Evolutionary conservation across 192 early-diverging fungal species (phyloP), one percentile per base, ranked within the genome.

Genomic region (Linderina pennispora): DNA sequence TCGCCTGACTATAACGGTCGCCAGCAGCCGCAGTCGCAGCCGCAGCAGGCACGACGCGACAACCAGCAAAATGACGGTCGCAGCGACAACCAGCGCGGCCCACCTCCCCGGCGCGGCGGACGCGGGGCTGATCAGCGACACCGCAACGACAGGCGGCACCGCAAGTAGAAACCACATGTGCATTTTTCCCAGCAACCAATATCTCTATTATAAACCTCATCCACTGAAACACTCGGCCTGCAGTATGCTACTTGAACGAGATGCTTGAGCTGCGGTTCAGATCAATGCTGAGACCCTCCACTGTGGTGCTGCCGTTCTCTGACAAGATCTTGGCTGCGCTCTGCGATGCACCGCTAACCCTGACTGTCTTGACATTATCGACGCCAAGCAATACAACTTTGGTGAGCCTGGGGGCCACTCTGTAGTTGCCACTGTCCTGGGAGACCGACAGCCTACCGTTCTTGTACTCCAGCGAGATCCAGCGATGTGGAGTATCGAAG

Each of bases 91-190:
- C n/a, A n/a, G n/a, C n/a, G 28, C 5, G 28, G 28, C 28, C 11
- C 28, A 11, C 6, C 28, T 31, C 6, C 11, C 6, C 28, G 11
- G 53, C 34, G 17, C 53, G 53, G 15, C 38, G 22, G 8, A 46
- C 20, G 10, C 49, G 50, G 9, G 15, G 42, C 1, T n/a, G 26
- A n/a, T 3, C 59, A 31, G 46, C 33, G 54, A 71, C 19, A 52
- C 55, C 50, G 58, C 26, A 51, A 51, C 10, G 51, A 49, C 52
- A 62, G 54, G 49, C 50, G 55, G 3, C 43, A 40, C 41, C 45
- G 60, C 24, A 53, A 47, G 31, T 62, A 11, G 19, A 19, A 36
- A 49, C 34, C 4, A 35, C 5, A 47, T 36, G 45, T 19, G 21
- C 22, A 3, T n/a, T 16, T 46, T 13, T n/a, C 41, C 42, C 42